A percentile compares a stretch with the other conserved stretches of the same genome.
Evolutionary conservation across 1,139 yeast genomes (phyloP).

Genomic region (Lodderomyces theae): DNA sequence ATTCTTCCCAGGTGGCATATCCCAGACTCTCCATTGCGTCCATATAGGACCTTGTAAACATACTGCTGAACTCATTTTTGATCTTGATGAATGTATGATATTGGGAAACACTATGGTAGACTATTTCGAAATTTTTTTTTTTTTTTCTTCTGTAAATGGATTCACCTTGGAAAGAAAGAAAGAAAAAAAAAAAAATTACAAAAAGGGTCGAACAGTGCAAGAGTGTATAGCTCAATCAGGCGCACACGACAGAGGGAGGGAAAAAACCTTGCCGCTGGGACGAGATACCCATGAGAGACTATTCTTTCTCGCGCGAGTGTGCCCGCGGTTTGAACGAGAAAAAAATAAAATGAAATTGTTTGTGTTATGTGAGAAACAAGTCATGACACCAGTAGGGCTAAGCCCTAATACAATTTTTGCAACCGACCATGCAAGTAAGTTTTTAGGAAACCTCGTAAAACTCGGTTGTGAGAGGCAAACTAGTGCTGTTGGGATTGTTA

Average conservation of each 20-base stretch:
- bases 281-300: too few relatives aligned
- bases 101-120: slow-evolving; percentile 3
- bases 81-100: slow-evolving; percentile 11
- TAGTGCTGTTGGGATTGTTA: too few relatives aligned
- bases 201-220: too few relatives aligned
- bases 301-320: background rate
- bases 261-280: too few relatives aligned
- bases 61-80: slow-evolving; percentile 35
- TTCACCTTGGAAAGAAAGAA: background rate
- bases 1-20: too few relatives aligned
- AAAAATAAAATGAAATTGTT: background rate
- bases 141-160: background rate
- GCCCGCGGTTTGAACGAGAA: background rate
- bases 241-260: too few relatives aligned
- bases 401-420: background rate
- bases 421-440: too few relatives aligned
- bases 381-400: slow-evolving; percentile 1
- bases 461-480: too few relatives aligned
- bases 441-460: too few relatives aligned
- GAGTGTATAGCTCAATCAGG: too few relatives aligned
- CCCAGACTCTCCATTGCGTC: background rate
- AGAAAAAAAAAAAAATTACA: background rate
- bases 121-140: slow-evolving; percentile 12
- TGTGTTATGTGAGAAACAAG: too few relatives aligned
- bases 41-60: slow-evolving; percentile 15